Evolutionary conservation across 23 red algal species (phyloP), one percentile per base, ranked within the genome.

Genomic region (Gracilaria gracilis): DNA sequence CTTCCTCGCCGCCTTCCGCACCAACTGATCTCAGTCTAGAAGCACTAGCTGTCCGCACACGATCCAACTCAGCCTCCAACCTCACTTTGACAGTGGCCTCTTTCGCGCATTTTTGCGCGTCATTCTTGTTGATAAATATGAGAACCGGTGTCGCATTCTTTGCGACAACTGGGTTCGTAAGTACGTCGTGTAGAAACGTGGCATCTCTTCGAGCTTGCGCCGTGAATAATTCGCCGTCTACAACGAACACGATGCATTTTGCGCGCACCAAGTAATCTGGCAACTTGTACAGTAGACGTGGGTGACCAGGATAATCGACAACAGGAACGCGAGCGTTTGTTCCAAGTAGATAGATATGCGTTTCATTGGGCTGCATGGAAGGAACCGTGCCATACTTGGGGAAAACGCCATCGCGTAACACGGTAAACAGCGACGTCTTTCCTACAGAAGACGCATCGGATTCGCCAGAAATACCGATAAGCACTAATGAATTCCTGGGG

Each of bases 381-480:
- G 87, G 87, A 64, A 81, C 76, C 5, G 86, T 90, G 75, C 87
- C 87, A n/a, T 90, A 74, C 57, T 90, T 90, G 4, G 87, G 87
- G n/a, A 70, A 74, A 19, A 47, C 46, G 25, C 87, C 87, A 67
- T 90, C 46, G 28, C 87, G 73, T 9, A 90, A 75, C 29, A 74
- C 71, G 28, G 49, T 90, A 57, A 90, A 90, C 35, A 90, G 42
- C 0, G 87, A 70, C 6, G 87, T 90, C 44, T 90, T 90, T 38
- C 87, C 87, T 0, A 90, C 87, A 35, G 87, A 70, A 23, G 87
- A 72, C 23, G 54, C 53, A 90, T 90, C 87, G 21, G 28, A 66
- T 79, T 90, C 87, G 32, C 87, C 87, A 28, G 87, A 90, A 27
- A 90, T 90, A 39, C 87, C 87, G 0, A 90, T n/a, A 57, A 90